Evolutionary conservation across 352 stramenopile species (phyloP), one percentile per base, ranked within the genome.

Genomic region (Phytopythium helicoides): DNA sequence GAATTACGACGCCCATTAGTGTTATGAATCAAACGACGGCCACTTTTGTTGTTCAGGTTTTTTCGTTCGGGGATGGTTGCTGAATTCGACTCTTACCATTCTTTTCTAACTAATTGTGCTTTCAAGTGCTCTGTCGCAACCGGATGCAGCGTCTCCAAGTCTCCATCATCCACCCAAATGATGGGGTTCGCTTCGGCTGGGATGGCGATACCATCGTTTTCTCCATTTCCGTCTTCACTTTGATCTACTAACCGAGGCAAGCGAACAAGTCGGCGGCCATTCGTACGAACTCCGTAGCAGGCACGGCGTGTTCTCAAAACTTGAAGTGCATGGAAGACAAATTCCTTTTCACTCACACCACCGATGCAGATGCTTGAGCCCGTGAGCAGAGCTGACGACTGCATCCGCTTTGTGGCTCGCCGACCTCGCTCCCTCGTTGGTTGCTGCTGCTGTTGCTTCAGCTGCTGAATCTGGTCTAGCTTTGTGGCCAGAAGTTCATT

Each of bases 301-400:
- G 61, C 71, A 36, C 74, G 71, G 4, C 68, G 65, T 25, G 56
- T 46, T 21, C 76, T 66, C 53, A 87, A 60, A 11, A 78, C 54
- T 34, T 87, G 71, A 28, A 82, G 55, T 14, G 66, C 58, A 44
- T 79, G 62, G 31, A 76, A 78, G 11, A 87, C 76, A 34, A 88
- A 88, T 58, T 86, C 74, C 37, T 76, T 75, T 49, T 86, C 77
- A 26, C 58, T 80, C 44, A 88, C 59, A n/a, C 77, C 77, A 4
- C 67, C 67, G 15, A 73, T 49, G 16, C 57, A 58, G 26, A 64
- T 28, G 18, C 12, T 46, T 4, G 18, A 18, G 11, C 42, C 16
- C 11, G 21, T 15, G 10, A 35, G 18, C 16, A 38, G 33, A 18
- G 6, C 39, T 25, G 15, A 16, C 19, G 28, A 54, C 18, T 38